Base-by-base conservation (phyloP, 768 basidiomycete species). In the Boletus eberwhitei region DNA sequence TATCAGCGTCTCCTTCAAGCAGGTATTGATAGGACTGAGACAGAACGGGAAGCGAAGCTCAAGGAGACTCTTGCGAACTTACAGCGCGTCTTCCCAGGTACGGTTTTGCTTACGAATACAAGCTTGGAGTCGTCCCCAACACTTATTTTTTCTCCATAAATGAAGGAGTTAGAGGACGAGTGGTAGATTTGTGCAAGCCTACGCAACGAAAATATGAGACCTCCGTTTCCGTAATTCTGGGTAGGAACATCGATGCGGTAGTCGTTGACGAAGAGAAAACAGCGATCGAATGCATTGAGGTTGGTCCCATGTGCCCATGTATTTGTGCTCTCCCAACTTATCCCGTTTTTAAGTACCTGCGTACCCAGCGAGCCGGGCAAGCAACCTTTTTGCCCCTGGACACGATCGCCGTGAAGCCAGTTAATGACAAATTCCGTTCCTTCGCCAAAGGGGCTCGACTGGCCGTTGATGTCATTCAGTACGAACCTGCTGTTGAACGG, bases 361-460 rank as follows among this genome's bases (percentile, higher is more conserved):
- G 93, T 57, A 94, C 88, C 56, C 93, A 97, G 71, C 88, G 95
- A 35, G 85, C 90, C 0, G 97, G 96, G 1, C 92, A 94, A 73
- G 96, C 96, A 13, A 99, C 97, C 0, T 98, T 98, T 75, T 89
- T 99, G 43, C 97, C 97, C 0, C 85, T 99, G n/a, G 96, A 98
- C 69, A 95, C 93, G 9, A 96, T 98, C 60, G 91, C 93, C 66
- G 88, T 88, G 34, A 98, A 96, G 69, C 86, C 93, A 2, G 79
- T 93, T 59, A 93, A 94, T 59, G 97, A 98, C 74, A 94, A 93
- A 69, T 93, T 90, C 73, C 86, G 97, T 22, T 87, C 88, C 6
- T 92, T 95, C 65, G 91, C 88, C 3, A 91, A 93, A 62, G 91
- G 90, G 0, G 89, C 90, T 4, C 76, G 92, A 41, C 76, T 94